Conservation (phyloP, 176 grass and related monocot genomes). For the Carex cristatella region DNA sequence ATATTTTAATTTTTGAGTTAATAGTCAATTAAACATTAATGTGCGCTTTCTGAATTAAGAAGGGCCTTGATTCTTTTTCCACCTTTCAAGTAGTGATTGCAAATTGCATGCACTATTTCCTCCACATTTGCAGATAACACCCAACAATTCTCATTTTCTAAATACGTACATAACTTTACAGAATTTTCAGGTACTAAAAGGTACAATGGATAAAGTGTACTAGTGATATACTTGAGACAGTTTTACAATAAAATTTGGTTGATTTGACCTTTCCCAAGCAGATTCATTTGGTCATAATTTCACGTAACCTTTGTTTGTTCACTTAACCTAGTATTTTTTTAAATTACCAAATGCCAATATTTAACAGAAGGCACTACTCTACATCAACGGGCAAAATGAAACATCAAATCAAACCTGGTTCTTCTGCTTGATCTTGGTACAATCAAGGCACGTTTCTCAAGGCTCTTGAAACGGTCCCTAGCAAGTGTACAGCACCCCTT, state of each 20-base stretch:
- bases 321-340: not conserved
- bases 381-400: not conserved
- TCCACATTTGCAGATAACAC: not conserved
- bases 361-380: not conserved
- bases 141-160: not conserved
- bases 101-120: not conserved
- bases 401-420: slow-evolving; percentile 11
- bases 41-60: not conserved
- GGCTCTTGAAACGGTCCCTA: slow-evolving; percentile 43
- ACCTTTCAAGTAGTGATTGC: not conserved
- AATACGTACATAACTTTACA: not conserved
- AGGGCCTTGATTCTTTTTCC: not conserved
- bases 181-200: not conserved
- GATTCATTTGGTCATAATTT: not conserved
- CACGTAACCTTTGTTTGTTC: not conserved
- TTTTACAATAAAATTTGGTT: not conserved
- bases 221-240: not conserved
- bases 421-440: slow-evolving; percentile 26
- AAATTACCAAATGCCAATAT: not conserved
- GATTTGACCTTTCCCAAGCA: not conserved
- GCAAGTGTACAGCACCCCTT: slow-evolving; percentile 46
- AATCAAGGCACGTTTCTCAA: slow-evolving; percentile 41
- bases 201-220: not conserved
- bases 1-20: not conserved
- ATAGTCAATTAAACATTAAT: not conserved